A percentile compares a stretch with the other conserved stretches of the same genome.
These are phyloP conservation scores for Stenogyne calaminthoides DNA, from an alignment of 305 asterid genomes.

Conservation along the genomic window DNA sequence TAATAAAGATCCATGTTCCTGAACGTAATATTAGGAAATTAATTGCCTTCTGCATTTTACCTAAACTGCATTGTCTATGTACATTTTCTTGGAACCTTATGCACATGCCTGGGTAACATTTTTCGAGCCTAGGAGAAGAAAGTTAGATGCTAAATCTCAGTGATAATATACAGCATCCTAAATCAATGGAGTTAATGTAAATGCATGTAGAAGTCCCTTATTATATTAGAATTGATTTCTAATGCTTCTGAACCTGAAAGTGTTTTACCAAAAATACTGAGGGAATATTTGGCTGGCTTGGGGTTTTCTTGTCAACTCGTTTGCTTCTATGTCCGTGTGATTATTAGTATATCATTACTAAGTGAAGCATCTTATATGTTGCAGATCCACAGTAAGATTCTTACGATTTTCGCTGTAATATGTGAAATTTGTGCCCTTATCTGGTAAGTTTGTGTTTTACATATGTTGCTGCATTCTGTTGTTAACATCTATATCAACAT, in stretches of 20 bases:
- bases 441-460: slow-evolving; percentile 58
- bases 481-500: slow-evolving; percentile 1
- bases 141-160: not conserved
- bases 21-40: slow-evolving; percentile 1
- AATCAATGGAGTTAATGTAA: not conserved
- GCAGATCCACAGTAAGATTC: slow-evolving; percentile 92
- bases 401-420: slow-evolving; percentile 76
- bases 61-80: not conserved
- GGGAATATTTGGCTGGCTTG: not conserved
- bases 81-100: not conserved
- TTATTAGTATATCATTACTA: slow-evolving; percentile 10
- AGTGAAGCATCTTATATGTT: slow-evolving; percentile 28
- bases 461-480: slow-evolving; percentile 17
- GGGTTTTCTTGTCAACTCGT: slow-evolving; percentile 2
- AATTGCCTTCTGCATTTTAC: not conserved
- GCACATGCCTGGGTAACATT: not conserved
- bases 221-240: slow-evolving; percentile 1
- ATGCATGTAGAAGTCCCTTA: not conserved
- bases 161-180: not conserved
- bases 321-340: not conserved
- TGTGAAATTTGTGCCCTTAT: slow-evolving; percentile 81
- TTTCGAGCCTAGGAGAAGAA: slow-evolving; percentile 2
- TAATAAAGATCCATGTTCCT: not conserved
- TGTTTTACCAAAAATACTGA: not conserved
- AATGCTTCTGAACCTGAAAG: not conserved